Conservation (phyloP, 345 rosid species). For the Eucalyptus pumila region DNA sequence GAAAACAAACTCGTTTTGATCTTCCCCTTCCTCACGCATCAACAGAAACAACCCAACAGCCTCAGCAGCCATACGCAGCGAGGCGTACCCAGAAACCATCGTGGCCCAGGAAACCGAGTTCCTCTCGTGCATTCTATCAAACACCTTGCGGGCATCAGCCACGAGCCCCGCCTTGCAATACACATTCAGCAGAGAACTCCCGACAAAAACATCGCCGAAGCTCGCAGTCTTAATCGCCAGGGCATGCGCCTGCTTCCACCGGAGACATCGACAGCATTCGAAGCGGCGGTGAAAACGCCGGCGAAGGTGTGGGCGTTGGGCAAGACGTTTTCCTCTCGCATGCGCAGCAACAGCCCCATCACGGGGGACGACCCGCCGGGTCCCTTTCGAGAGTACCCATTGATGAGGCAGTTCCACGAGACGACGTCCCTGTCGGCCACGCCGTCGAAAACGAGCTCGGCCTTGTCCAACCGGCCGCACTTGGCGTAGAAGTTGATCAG, state of each 20-base stretch:
- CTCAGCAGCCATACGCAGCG: constrained; percentile 3
- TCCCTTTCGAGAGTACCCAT: constrained; percentile 54
- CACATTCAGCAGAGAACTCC: constrained; percentile 58
- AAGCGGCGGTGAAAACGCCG: constrained; percentile 57
- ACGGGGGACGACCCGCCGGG: constrained; percentile 18
- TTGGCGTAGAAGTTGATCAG: constrained; percentile 68
- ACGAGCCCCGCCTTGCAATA: constrained; percentile 51
- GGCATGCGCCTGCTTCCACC: constrained; percentile 57
- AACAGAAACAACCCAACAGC: constrained; percentile 27
- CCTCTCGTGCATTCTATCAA: constrained; percentile 32
- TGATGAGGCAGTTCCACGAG: constrained; percentile 82
- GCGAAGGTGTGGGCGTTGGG: constrained; percentile 76
- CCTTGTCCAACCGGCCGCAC: constrained; percentile 35
- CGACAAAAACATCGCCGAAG: constrained; percentile 64
- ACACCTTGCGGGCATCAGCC: constrained; percentile 34
- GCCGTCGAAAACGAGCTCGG: constrained; percentile 40
- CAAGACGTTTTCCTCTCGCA: constrained; percentile 48
- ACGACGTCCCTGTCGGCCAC: constrained; percentile 46
- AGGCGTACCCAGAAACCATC: constrained; percentile 28
- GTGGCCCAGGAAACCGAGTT: constrained; percentile 45
- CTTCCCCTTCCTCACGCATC: constrained; percentile 21
- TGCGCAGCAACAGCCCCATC: constrained; percentile 44
- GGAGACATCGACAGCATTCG: constrained; percentile 15
- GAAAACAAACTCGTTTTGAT: constrained; percentile 50
- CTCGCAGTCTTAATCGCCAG: constrained; percentile 40